Evolutionary conservation across 139 green algal genomes (phyloP), one percentile per base, ranked within the genome.

Genomic region (Monoraphidium neglectum): DNA sequence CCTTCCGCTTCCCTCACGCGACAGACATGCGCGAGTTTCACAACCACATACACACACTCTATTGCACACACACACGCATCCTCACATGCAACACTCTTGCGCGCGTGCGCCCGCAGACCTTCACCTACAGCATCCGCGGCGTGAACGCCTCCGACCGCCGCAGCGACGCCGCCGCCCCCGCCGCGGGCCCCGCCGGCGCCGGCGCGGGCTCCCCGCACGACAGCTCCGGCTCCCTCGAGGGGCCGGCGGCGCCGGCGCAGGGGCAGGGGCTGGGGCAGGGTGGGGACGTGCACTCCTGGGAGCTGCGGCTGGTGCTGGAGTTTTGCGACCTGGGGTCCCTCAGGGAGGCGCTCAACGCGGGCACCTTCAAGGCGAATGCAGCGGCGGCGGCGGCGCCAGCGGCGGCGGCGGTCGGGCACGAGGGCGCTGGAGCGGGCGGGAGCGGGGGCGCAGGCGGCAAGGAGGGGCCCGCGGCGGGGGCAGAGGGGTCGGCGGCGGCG

Each of bases 251-350:
- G 73, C 30, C 57, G 12, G 28, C 5, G 43, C 8, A 51, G 8
- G 43, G 8, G 8, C 43, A 8, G 8, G 8, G 43, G 8, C 12
- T 8, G 51, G 32, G 30, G 24, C 54, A 59, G 5, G 43, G 43
- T 12, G 12, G 43, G 38, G 72, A 2, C 0, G n/a, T 6, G 54
- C 65, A 40, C 54, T 70, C 57, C 67, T 75, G 65, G 53, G 79
- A 86, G 72, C 78, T 83, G 30, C 73, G 80, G 28, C 68, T 88
- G 53, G 77, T 86, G 15, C 79, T 82, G 72, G 83, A 88, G 68
- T 86, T 54, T 43, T 88, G 83, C 70, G 80, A 88, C 56, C 28
- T 67, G 32, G 83, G 83, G 35, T 80, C 63, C n/a, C 36, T 88
- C 28, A 40, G 75, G 13, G 76, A 83, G 40, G 83, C 83, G 33